Evolutionary conservation across 2,329 filamentous ascomycete species (phyloP), one percentile per base, ranked within the genome.

Genomic region (Trichophyton schoenleinii): DNA sequence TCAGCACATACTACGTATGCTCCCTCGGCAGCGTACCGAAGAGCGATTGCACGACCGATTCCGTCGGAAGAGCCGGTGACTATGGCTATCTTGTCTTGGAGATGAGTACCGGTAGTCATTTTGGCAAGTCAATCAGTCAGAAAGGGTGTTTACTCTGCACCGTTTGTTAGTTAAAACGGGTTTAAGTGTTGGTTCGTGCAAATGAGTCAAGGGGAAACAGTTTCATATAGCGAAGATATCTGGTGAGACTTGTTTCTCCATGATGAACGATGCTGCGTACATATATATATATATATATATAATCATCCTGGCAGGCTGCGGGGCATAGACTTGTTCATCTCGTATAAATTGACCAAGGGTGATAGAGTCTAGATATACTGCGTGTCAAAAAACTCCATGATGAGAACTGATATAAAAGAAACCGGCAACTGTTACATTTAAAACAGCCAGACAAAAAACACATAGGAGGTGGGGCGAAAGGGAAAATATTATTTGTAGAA

Each of bases 1-100:
- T 68, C 67, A 2, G 65, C 62, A 60, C 67, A 67, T 22, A 66
- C 64, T 55, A 69, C 62, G 22, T 61, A 58, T n/a, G 67, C 67
- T 20, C 67, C 67, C 60, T 67, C 64, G 13, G 58, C 59, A 22
- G 66, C 65, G 60, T 65, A 67, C 9, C 52, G 55, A 22, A 67
- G 25, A 1, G 66, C 64, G 52, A 67, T 67, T 38, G 60, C 64
- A 49, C 65, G 58, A 18, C 65, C 66, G 18, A 67, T 63, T 11
- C 66, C 65, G 9, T 60, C 63, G 1, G 66, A 67, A 38, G 62
- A 62, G n/a, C 65, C 67, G 1, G 64, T 67, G 7, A 68, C 63
- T 25, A 68, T 63, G 38, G 66, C 67, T 61, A 66, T 64, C 65
- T 64, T 64, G 34, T 60, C 57, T 6, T 57, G 38, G 4, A 64